Evolutionary conservation across 768 basidiomycete species (phyloP), one percentile per base, ranked within the genome.

Genomic region (Cytidiella melzeri): DNA sequence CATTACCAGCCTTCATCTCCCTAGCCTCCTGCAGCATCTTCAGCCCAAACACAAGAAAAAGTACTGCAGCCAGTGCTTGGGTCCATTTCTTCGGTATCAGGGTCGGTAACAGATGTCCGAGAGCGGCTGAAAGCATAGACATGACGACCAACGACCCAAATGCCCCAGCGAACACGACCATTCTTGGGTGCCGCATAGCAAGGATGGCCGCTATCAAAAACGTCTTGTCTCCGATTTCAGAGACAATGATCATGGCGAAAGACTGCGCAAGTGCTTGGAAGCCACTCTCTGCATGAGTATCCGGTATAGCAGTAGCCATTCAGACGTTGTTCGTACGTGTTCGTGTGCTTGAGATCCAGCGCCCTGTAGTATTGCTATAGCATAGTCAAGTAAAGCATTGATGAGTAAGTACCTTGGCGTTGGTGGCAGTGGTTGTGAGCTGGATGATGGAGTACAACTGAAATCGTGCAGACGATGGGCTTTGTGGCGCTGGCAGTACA

Each of bases 151-250:
- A 79, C 6, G 92, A 92, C 13, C 79, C 75, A 57, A 97, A 84
- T 1, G 96, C 94, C 26, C 94, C 96, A 0, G 74, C 73, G 62
- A 97, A 97, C 51, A 99, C 92, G 49, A 83, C 68, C 39, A 85
- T 57, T 19, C 94, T 84, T 1, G 92, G 84, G 64, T 96, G 92
- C 5, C 92, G 85, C 83, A 93, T 93, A 10, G 94, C 92, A 59
- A 80, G 87, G 61, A 83, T 91, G 70, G 94, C 92, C 43, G 95
- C 85, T 28, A 87, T 84, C 55, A 87, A 72, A 61, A 87, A 87
- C 0, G 95, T 97, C 66, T 97, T 96, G 81, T 98, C 95, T 20
- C 95, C 95, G 38, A 94, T 86, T 73, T 93, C 91, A 2, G 90
- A 92, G 63, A 87, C 74, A 27, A 97, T 85, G 60, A 96, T 97